Percentiles rank a stretch among this genome's conserved stretches.
Evolutionary conservation across 345 rosid genomes (phyloP).

Genomic region (Jatropha curcas): DNA sequence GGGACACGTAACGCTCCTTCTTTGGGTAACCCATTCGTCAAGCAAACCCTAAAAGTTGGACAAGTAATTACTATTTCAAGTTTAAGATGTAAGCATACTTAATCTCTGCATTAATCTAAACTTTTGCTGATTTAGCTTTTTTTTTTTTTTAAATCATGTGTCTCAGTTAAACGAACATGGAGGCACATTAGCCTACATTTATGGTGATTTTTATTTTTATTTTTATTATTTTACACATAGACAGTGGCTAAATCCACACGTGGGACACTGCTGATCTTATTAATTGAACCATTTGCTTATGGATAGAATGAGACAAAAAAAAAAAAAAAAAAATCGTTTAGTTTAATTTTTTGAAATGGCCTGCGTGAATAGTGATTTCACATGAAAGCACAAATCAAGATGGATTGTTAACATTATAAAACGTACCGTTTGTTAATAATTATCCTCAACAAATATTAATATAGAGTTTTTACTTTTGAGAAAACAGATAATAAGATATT

Average conservation of each 20-base stretch:
- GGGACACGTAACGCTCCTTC: conserved; percentile 26
- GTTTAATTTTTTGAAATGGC: too few relatives aligned
- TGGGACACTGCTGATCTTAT: too few relatives aligned
- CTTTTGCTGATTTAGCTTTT: conserved; percentile 10
- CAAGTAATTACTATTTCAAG: conserved; percentile 29
- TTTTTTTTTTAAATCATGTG: conserved; percentile 13
- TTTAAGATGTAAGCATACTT: conserved; percentile 12
- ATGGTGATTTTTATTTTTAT: conserved; percentile 2
- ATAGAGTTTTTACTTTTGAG: neutral
- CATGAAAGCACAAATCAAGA: too few relatives aligned
- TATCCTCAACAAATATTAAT: neutral
- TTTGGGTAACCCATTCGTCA: conserved; percentile 27
- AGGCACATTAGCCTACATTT: conserved; percentile 26
- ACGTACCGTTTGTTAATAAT: too few relatives aligned
- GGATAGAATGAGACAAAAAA: too few relatives aligned
- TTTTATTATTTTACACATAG: too few relatives aligned
- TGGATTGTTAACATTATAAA: too few relatives aligned
- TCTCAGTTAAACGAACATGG: conserved; percentile 25
- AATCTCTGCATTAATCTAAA: neutral
- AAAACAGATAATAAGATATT: neutral
- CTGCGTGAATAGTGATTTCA: too few relatives aligned
- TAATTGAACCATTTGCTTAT: too few relatives aligned
- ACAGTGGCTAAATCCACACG: too few relatives aligned
- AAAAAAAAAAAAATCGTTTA: too few relatives aligned
- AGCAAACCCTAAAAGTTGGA: conserved; percentile 33